phyloP scores from a whole-genome alignment of 2,329 filamentous ascomycete species.

The Penicillium sp. region DNA sequence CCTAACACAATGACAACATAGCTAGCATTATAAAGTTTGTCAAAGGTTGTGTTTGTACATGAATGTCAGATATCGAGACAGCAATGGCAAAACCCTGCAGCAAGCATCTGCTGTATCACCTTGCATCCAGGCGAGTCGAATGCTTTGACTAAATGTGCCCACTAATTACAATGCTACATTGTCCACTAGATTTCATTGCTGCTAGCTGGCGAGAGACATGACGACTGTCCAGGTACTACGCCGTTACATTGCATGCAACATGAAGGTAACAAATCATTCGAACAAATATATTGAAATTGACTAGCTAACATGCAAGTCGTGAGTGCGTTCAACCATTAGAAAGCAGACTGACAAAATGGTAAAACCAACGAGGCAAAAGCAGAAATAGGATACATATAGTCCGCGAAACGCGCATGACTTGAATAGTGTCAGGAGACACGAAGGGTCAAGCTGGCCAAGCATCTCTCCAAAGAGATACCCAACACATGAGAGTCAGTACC shows the following conservation, averaged over 20 bases:
- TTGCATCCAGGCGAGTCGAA: neutral
- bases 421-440: neutral
- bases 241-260: neutral
- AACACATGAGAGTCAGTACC: neutral
- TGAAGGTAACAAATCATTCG: neutral
- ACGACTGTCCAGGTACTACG: neutral
- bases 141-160: too few relatives aligned
- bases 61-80: neutral
- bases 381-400: slow-evolving; percentile 6
- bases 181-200: too few relatives aligned
- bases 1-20: neutral
- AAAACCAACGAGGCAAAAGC: slow-evolving; percentile 48
- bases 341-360: slow-evolving; percentile 7
- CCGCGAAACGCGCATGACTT: neutral
- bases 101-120: neutral
- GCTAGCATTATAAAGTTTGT: neutral
- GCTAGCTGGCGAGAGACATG: neutral
- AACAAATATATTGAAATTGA: slow-evolving; percentile 8
- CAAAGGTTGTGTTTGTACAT: neutral
- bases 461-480: neutral
- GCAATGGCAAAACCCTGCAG: neutral
- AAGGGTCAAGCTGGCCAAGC: neutral
- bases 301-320: slow-evolving; percentile 25
- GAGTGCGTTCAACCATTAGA: slow-evolving; percentile 17
- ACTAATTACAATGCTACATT: neutral